phyloP scores from a whole-genome alignment of 306 rosid genomes.

The Luffa aegyptiaca region DNA sequence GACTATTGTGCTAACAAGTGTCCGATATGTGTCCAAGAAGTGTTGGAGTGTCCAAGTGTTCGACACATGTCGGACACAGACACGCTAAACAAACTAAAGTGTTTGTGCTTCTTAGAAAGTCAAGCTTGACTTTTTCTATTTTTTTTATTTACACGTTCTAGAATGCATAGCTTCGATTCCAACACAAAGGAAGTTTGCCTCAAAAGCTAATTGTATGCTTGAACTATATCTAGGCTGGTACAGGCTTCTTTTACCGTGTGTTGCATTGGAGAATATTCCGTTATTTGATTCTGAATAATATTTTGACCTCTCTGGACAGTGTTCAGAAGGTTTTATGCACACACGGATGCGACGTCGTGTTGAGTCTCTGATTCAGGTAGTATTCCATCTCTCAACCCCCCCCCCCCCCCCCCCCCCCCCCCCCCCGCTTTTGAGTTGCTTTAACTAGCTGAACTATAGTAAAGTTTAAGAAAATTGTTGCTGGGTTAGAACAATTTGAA shows the following conservation, averaged over 20 bases:
- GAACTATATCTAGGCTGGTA: background rate
- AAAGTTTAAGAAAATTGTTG: background rate
- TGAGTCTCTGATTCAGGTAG: conserved; percentile 87
- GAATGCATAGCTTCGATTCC: background rate
- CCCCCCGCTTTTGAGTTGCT: conserved; percentile 11
- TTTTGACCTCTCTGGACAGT: conserved; percentile 36
- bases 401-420: conserved; percentile 12
- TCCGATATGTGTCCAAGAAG: too few species aligned
- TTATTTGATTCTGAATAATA: conserved; percentile 6
- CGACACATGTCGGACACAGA: too few species aligned
- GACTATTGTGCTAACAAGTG: too few species aligned
- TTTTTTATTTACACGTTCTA: background rate
- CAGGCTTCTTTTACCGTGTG: background rate
- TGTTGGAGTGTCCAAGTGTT: too few species aligned
- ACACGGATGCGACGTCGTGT: conserved; percentile 98
- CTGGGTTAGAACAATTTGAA: background rate
- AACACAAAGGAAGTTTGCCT: background rate
- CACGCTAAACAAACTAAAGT: too few species aligned
- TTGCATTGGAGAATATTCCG: background rate
- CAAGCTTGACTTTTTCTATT: background rate
- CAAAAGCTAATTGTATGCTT: background rate
- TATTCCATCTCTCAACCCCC: conserved; percentile 1
- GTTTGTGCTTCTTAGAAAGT: background rate
- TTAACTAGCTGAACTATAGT: background rate
- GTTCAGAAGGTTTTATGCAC: conserved; percentile 98